Evolutionary conservation across 768 basidiomycete genomes (phyloP), one percentile per base, ranked within the genome.

Genomic region (Hirschioporus abietinus): DNA sequence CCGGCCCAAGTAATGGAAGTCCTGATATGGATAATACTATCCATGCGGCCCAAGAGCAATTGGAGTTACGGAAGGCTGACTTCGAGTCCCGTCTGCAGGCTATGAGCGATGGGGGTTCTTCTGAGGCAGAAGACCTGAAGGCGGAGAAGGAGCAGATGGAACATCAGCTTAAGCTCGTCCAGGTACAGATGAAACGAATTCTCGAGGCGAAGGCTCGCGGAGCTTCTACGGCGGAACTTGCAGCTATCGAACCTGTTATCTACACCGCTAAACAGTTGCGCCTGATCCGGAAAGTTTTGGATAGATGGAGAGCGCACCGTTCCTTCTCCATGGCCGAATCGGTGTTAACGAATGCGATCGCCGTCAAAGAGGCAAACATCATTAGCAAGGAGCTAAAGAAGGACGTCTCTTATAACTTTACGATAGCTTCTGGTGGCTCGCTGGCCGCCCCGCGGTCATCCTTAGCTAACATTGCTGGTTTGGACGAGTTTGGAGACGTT

Each of bases 91-190:
- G 90, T 27, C 74, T 87, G 66, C 81, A 80, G 68, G 82, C 84
- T 0, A 84, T 88, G 65, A 80, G 70, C 23, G 70, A 74, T 59
- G 24, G 90, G 1, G 86, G 90, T 72, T 88, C 86, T 57, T 82
- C 87, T 23, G 91, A 95, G 74, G 88, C 90, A 8, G 93, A 95
- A 72, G 93, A 95, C 75, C 78, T 95, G 67, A 92, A 91, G 73
- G 87, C 88, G 58, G 94, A 96, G 79, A 95, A 93, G 78, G 91
- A 93, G 63, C 93, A 96, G 77, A 92, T 97, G 90, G 88, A 96
- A 70, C 89, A 90, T 69, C 94, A 96, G 72, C 81, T 96, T 69
- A 86, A 84, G 73, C 79, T 93, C 64, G 88, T 96, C 63, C 89
- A 89, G 66, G 82, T 80, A 66, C 92, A 94, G 76, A 92, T 96